Base-by-base conservation (phyloP, 305 asterid species). In the Plantago coronopus region DNA sequence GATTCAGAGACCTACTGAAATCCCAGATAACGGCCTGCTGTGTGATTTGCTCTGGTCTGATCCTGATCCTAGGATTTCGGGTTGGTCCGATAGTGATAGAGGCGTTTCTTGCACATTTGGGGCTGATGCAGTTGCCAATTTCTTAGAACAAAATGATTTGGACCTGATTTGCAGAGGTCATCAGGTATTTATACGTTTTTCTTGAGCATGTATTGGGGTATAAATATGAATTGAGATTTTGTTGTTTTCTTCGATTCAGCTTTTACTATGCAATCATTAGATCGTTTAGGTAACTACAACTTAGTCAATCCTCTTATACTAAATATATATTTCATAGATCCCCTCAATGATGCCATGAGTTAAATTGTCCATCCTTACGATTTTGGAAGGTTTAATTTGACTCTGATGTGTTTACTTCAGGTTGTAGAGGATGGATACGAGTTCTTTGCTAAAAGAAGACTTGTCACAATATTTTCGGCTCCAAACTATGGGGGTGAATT, bases 351-450 rank as follows among this genome's bases (percentile, higher is more conserved):
- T 34, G 7, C 9, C 8, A 34, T 34, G 40, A 34, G 9, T 12
- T 0, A 34, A 9, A 7, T 6, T 7, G 2, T 34, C 40, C 9
- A 9, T 34, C 11, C 12, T 34, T 34, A 6, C 40, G 8, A 34
- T 2, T 34, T 34, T 0, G 9, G 40, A 34, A 34, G 34, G 4
- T 27, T 3, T 27, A 34, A 34, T 34, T 34, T 34, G 40, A 9
- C 62, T 25, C 21, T 44, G 31, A 57, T 59, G 47, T 59, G 29
- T 48, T 17, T 48, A 48, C 38, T 62, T 48, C 57, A 88, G 96
- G 96, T 89, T 1, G 96, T 89, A 68, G 96, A 89, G 77, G 96
- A 89, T 74, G 96, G 96, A 13, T 89, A 86, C 17, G 96, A 89
- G 74, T 89, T 89, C 81, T 89, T 89, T 62, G 95, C 95, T 21